Base-by-base conservation (phyloP, 208 protist species). In the Leishmania turanica region DNA sequence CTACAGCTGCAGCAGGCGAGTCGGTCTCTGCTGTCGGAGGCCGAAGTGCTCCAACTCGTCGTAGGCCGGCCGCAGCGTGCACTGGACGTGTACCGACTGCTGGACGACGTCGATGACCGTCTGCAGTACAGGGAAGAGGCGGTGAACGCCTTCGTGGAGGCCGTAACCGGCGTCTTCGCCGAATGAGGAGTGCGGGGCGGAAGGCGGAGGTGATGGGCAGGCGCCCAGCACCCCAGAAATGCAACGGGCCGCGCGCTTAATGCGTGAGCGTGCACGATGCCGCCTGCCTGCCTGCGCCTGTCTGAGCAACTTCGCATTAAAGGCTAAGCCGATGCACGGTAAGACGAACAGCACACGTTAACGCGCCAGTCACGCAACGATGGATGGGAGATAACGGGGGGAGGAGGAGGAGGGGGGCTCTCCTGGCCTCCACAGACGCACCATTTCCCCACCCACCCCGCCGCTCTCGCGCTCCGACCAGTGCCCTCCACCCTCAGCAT, bases 1-100 rank as follows among this genome's bases (percentile, higher is more conserved):
- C 58, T 70, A 47, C 69, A 80, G 47, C 70, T 65, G 70, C 68
- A 71, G 62, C 81, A 75, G 58, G 24, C n/a, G 54, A 3, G 65
- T 71, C 76, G 47, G n/a, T 62, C 69, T 0, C 79, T 84, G 7
- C 81, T 93, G 82, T 89, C 88, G 2, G 78, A 85, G 24, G 64
- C 84, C 6, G 93, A 96, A 76, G 80, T 96, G 42, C 11, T 96
- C 37, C 89, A 84, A 37, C 82, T 96, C 27, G 88, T 96, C 17
- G 88, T 91, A 58, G 90, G 82, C 1, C 81, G 87, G 37, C 93
- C 93, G 58, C 82, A 81, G 68, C 75, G 76, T 2, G 71, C 78
- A 54, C 74, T 96, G 37, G 89, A 96, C 31, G 86, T 96, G 71
- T 89, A 93, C 73, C 89, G 89, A 24, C 65, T 95, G 58, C 53